A percentile compares a stretch with the other conserved stretches of the same genome.
Conservation (phyloP, 75 land plant species). For the Azolla pinnata region DNA sequence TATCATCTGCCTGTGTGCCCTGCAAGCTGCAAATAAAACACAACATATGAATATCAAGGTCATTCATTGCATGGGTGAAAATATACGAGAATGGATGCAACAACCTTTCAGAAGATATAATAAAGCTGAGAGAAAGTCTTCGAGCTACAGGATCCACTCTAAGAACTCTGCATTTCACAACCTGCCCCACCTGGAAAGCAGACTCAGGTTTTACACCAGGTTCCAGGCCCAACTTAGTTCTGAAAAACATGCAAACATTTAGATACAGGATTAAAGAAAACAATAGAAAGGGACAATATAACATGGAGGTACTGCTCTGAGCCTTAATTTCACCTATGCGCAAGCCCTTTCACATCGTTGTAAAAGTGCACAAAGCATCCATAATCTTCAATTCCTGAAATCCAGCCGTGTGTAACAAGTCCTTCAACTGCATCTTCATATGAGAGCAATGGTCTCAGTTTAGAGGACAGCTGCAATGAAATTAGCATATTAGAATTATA, state of each 20-base stretch:
- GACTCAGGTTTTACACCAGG: constrained; percentile 49
- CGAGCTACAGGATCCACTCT: constrained; percentile 43
- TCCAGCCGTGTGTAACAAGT: constrained; percentile 89
- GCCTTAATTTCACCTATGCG: constrained; percentile 41
- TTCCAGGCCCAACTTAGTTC: constrained; percentile 74
- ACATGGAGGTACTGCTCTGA: neutral
- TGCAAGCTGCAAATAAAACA: too few relatives aligned
- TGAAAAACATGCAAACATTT: constrained; percentile 27
- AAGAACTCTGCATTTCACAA: constrained; percentile 72
- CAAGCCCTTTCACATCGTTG: constrained; percentile 87
- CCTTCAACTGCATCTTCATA: constrained; percentile 92
- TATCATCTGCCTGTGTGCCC: too few relatives aligned
- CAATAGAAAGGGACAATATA: neutral
- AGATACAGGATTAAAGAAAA: too few relatives aligned
- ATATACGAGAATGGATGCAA: neutral
- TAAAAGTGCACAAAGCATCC: constrained; percentile 95
- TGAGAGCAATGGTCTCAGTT: constrained; percentile 47
- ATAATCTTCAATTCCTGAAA: constrained; percentile 71
- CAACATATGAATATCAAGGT: neutral
- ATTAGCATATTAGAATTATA: too few relatives aligned
- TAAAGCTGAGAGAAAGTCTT: constrained; percentile 70
- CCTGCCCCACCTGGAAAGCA: constrained; percentile 76
- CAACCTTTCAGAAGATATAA: constrained; percentile 58
- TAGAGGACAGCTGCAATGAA: constrained; percentile 78
- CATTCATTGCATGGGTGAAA: neutral